Evolutionary conservation across 352 stramenopile genomes (phyloP).

Genomic region (Pythium utonaiense): DNA sequence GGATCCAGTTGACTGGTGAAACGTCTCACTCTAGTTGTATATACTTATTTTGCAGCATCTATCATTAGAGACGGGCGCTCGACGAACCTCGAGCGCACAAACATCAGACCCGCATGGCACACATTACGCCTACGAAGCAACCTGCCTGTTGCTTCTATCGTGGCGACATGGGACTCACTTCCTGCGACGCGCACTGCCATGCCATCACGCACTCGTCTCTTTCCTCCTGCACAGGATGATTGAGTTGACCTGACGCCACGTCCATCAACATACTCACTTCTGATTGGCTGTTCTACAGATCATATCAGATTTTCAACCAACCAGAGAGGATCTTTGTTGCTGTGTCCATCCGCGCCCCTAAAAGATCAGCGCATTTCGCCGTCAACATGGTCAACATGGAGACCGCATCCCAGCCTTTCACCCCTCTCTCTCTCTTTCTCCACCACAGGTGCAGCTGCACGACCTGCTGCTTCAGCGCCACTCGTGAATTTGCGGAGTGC

Average conservation of each 20-base stretch:
- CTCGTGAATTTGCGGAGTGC: not conserved
- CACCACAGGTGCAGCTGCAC: not conserved
- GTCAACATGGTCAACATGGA: not conserved
- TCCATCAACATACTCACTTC: not conserved
- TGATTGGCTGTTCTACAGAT: not conserved
- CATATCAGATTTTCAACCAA: not conserved
- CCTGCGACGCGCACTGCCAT: not conserved
- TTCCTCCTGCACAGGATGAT: not conserved
- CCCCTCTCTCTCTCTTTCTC: not conserved
- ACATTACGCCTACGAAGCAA: not conserved
- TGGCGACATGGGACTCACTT: not conserved
- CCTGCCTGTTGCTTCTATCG: no score
- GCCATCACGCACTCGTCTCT: not conserved
- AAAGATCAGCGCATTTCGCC: not conserved
- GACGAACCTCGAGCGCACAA: no score
- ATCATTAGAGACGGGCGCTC: no score
- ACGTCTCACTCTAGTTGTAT: no score
- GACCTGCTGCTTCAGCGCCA: not conserved
- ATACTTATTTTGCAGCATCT: no score
- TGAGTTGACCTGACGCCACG: not conserved
- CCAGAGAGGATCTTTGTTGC: not conserved
- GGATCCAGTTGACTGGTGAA: no score
- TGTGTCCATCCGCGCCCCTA: not conserved
- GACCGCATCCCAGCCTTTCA: not conserved
- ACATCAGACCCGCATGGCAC: not conserved